These are phyloP conservation scores for Microdochium bolleyi DNA, from an alignment of 2,329 filamentous ascomycete species.

Conservation along the genomic window DNA sequence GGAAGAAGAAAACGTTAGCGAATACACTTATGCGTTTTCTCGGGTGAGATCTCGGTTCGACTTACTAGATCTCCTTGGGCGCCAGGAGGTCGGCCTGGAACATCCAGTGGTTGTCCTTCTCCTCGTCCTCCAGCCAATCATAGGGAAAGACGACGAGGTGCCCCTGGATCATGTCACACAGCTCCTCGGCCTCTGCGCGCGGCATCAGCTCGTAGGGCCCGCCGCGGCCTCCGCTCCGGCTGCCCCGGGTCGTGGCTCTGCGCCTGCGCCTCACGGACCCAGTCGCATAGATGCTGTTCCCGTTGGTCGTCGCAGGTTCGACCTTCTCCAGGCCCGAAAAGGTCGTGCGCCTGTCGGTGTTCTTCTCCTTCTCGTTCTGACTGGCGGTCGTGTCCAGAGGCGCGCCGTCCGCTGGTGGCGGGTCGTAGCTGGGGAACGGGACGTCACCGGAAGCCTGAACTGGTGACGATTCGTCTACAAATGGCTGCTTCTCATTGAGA, in stretches of 20 bases:
- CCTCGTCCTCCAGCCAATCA: slow-evolving; percentile 88
- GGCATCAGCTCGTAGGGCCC: slow-evolving; percentile 68
- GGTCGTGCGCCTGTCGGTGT: slow-evolving; percentile 43
- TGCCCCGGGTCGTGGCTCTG: slow-evolving; percentile 63
- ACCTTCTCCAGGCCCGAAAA: slow-evolving; percentile 47
- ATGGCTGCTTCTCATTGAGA: slow-evolving; percentile 17
- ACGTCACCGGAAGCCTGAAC: slow-evolving; percentile 32
- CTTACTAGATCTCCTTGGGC: slow-evolving; percentile 94
- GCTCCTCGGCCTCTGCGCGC: slow-evolving; percentile 68
- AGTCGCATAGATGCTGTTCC: slow-evolving; percentile 23
- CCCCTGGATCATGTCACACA: slow-evolving; percentile 77
- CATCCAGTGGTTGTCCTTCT: slow-evolving; percentile 90
- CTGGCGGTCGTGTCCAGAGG: slow-evolving; percentile 19
- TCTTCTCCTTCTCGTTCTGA: slow-evolving; percentile 24
- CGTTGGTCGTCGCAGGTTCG: slow-evolving; percentile 20
- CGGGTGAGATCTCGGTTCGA: slow-evolving; percentile 9
- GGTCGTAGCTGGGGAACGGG: slow-evolving; percentile 40
- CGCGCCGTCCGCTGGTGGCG: slow-evolving; percentile 7
- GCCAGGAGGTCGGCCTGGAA: slow-evolving; percentile 95
- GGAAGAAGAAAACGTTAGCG: neutral
- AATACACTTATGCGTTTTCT: neutral
- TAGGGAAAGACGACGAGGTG: slow-evolving; percentile 89
- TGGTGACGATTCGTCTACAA: slow-evolving; percentile 22
- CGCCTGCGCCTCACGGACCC: slow-evolving; percentile 54
- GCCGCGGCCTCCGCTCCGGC: slow-evolving; percentile 49